phyloP scores from a whole-genome alignment of 805 yeast species.

The Sungouiozyma ichnusensis region DNA sequence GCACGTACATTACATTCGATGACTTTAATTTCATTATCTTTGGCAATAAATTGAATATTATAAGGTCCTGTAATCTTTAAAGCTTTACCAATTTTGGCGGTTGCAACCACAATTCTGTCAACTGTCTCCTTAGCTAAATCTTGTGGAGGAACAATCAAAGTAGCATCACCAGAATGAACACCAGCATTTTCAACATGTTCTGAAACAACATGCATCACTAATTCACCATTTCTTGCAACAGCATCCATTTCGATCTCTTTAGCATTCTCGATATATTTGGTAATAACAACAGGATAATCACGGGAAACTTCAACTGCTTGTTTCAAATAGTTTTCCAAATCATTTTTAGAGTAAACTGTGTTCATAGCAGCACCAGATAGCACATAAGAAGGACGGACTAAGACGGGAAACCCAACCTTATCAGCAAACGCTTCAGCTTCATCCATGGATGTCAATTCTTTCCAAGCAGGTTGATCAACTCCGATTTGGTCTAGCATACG shows the following conservation, averaged over 20 bases:
- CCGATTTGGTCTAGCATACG: slow-evolving; percentile 94
- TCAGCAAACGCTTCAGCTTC: slow-evolving; percentile 93
- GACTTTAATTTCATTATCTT: slow-evolving; percentile 91
- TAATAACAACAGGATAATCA: slow-evolving; percentile 94
- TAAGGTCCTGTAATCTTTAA: slow-evolving; percentile 94
- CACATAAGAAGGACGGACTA: slow-evolving; percentile 96
- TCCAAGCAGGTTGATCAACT: slow-evolving; percentile 99
- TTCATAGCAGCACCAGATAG: slow-evolving; percentile 99
- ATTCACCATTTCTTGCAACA: slow-evolving; percentile 88
- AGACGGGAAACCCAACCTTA: slow-evolving; percentile 83
- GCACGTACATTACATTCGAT: slow-evolving; percentile 98
- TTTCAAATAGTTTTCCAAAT: slow-evolving; percentile 72
- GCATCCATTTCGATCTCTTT: slow-evolving; percentile 99
- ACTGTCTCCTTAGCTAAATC: slow-evolving; percentile 89
- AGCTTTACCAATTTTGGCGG: slow-evolving; percentile 93
- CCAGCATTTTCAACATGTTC: slow-evolving; percentile 99
- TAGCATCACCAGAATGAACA: slow-evolving; percentile 99
- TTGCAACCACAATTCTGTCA: slow-evolving; percentile 81
- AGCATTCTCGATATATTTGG: slow-evolving; percentile 93
- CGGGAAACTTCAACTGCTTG: slow-evolving; percentile 97
- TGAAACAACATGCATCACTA: slow-evolving; percentile 94
- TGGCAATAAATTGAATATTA: slow-evolving; percentile 93
- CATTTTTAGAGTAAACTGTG: slow-evolving; percentile 84
- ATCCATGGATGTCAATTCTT: slow-evolving; percentile 82
- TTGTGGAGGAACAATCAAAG: slow-evolving; percentile 93